Percentiles rank a stretch among this genome's conserved stretches.
phyloP scores from a whole-genome alignment of 768 basidiomycete species.

The Tylopilus balloui region DNA sequence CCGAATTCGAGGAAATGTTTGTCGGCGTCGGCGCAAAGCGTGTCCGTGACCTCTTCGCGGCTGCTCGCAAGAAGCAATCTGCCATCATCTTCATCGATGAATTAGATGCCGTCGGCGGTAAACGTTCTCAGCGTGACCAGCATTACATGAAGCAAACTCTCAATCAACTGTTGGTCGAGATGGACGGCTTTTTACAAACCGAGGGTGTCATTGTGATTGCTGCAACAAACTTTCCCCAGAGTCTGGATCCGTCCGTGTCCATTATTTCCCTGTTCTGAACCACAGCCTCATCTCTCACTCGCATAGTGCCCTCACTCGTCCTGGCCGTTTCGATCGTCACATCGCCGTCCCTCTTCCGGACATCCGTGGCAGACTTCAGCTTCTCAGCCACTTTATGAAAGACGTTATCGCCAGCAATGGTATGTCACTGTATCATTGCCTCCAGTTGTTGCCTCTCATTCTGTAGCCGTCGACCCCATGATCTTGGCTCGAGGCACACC shows the following conservation, averaged over 20 bases:
- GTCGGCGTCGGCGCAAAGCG: constrained; percentile 94
- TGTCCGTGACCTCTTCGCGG: constrained; percentile 89
- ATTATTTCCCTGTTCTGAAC: not conserved
- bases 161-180: constrained; percentile 94
- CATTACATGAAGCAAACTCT: constrained; percentile 92
- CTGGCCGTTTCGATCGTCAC: constrained; percentile 93
- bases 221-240: constrained; percentile 96
- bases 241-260: constrained; percentile 73
- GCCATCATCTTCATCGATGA: constrained; percentile 99
- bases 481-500: constrained; percentile 90
- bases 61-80: constrained; percentile 90
- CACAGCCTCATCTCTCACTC: constrained; percentile 11
- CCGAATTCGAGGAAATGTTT: constrained; percentile 98
- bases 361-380: constrained; percentile 88
- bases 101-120: constrained; percentile 89
- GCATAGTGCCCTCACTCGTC: constrained; percentile 84
- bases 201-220: constrained; percentile 96
- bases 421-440: constrained; percentile 24
- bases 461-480: constrained; percentile 73
- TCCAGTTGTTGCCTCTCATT: not conserved
- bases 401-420: constrained; percentile 62
- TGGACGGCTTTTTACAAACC: constrained; percentile 92
- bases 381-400: constrained; percentile 87
- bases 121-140: constrained; percentile 78
- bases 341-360: constrained; percentile 95